Base-by-base conservation (phyloP, 257 asterid genomes). In the Solanum bulbocastanum region DNA sequence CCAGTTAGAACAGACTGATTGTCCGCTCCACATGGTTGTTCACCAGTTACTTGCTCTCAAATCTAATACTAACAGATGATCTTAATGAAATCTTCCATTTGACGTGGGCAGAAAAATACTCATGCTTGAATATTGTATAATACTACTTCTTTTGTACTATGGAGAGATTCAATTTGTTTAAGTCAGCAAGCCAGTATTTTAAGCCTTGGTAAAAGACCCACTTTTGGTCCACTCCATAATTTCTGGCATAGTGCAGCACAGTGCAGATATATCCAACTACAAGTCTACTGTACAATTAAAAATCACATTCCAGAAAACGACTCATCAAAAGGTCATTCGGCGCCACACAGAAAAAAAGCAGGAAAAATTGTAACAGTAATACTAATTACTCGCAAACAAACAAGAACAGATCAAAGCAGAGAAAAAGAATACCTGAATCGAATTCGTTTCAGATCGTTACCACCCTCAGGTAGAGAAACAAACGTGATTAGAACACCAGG, bases 401-500 rank as follows among this genome's bases (percentile, higher is more conserved):
- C 83, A 86, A 89, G 84, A 46, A 72, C 32, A 22, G 27, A 23
- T 88, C 39, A 81, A 82, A 86, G 25, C 58, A 33, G 23, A 58
- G 73, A 39, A 83, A 82, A 27, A 40, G 56, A 52, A 78, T 91
- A 97, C 99, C 99, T 95, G 93, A 97, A 97, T 58, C 96, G 95
- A 90, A 97, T 97, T 86, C 98, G 91, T 88, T 93, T 97, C 85
- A 97, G 98, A 89, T 95, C 98, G 87, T 97, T 97, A 62, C 99
- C 99, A 84, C 98, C 98, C 4, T 92, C 92, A 71, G 96, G 95
- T 90, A 95, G 91, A 2, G 99, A 93, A 88, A 97, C 92, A 76
- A 97, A 96, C 2, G 99, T 94, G 90, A 97, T 97, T 33, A 95
- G 89, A 79, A 97, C 99, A 30, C 99, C 99, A 2, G 99, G 99